Conservation (phyloP, 2,329 filamentous ascomycete genomes). For the Madurella fahalii region DNA sequence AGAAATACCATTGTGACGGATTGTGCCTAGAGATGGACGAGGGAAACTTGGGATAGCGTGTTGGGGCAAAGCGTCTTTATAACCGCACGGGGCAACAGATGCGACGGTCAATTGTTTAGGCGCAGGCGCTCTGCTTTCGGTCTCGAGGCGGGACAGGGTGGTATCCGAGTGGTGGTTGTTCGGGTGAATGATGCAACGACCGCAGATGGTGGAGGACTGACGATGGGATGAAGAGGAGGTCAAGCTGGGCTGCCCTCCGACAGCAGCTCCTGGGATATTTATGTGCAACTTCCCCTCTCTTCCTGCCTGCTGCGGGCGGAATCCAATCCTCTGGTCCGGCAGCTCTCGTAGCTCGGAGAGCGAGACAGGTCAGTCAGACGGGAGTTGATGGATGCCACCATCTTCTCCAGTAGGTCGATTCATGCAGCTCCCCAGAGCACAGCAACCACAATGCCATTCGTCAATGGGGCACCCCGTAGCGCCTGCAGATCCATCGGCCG, state of each 20-base stretch:
- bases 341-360: slow-evolving; percentile 3
- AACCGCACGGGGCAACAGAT: neutral
- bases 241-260: neutral
- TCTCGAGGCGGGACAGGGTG: neutral
- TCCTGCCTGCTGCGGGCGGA: neutral
- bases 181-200: neutral
- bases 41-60: neutral
- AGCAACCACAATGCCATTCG: neutral
- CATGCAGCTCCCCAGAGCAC: neutral
- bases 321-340: slow-evolving; percentile 1
- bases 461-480: neutral
- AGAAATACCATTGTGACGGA: slow-evolving; percentile 26
- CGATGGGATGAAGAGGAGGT: neutral
- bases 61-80: neutral
- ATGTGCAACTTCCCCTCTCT: slow-evolving; percentile 4
- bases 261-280: slow-evolving; percentile 10
- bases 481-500: neutral
- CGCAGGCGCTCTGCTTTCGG: neutral
- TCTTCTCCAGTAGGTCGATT: neutral
- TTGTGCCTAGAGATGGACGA: slow-evolving; percentile 2
- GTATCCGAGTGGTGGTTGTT: neutral
- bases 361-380: neutral
- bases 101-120: no score
- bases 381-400: neutral
- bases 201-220: neutral